A percentile compares a stretch with the other conserved stretches of the same genome.
These are phyloP conservation scores for Ceratobasidium sp. DNA, from an alignment of 1,284 basidiomycete species.

Conservation along the genomic window DNA sequence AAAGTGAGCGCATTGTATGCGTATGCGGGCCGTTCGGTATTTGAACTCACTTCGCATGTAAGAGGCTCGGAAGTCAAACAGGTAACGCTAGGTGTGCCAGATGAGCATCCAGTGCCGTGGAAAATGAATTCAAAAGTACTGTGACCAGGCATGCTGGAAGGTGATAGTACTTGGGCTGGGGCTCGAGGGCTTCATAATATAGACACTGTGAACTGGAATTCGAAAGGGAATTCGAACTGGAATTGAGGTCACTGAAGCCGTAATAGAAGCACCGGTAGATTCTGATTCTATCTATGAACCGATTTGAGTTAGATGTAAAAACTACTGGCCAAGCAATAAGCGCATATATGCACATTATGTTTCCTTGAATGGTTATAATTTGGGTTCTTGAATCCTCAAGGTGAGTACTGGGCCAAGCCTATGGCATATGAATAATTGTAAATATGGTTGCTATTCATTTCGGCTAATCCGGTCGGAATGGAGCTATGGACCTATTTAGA, in stretches of 20 bases:
- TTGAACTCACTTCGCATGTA: background rate
- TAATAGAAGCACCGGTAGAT: background rate
- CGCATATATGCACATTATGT: background rate
- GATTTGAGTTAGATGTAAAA: no score
- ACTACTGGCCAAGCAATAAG: background rate
- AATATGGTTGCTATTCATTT: no score
- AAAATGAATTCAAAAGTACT: slow-evolving; percentile 63
- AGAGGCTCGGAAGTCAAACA: slow-evolving; percentile 59
- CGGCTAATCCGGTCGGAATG: no score
- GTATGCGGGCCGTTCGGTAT: background rate
- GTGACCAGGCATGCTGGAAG: background rate
- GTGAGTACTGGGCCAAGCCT: no score
- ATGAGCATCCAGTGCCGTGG: slow-evolving; percentile 77
- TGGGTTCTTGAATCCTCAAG: no score
- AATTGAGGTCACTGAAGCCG: background rate
- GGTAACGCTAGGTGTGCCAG: slow-evolving; percentile 66
- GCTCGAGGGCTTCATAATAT: no score
- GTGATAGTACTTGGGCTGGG: background rate
- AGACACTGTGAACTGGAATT: background rate
- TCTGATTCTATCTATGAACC: no score
- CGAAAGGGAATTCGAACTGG: slow-evolving; percentile 18
- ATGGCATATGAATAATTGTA: no score
- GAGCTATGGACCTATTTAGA: no score
- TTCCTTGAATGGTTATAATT: no score
- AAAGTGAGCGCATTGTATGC: slow-evolving; percentile 13